phyloP scores from a whole-genome alignment of 2,329 filamentous ascomycete genomes.

The Penicillium sp. region DNA sequence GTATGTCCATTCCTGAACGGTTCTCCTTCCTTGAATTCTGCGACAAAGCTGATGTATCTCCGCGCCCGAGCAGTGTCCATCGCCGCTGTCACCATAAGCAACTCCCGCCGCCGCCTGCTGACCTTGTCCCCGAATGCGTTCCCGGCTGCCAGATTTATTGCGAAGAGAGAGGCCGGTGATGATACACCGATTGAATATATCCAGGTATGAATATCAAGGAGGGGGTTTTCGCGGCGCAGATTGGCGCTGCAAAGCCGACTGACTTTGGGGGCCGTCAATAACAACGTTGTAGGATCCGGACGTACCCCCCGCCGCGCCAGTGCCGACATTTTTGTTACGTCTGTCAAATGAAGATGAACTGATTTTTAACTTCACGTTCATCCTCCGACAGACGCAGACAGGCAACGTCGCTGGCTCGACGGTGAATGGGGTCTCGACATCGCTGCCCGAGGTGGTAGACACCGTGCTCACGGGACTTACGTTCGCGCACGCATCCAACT shows the following conservation, averaged over 20 bases:
- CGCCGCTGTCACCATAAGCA: constrained; percentile 78
- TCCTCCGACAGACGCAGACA: constrained; percentile 62
- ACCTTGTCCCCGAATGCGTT: constrained; percentile 83
- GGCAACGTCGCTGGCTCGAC: constrained; percentile 53
- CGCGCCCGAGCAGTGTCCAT: constrained; percentile 69
- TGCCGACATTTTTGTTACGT: constrained; percentile 79
- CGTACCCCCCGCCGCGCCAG: constrained; percentile 43
- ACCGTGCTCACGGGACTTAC: constrained; percentile 86
- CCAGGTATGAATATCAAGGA: constrained; percentile 62
- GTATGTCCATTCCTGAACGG: constrained; percentile 53
- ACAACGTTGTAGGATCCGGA: constrained; percentile 71
- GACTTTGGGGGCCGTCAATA: neutral
- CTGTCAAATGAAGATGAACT: constrained; percentile 90
- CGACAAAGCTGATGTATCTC: constrained; percentile 15
- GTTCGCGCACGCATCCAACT: constrained; percentile 84
- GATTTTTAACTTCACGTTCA: constrained; percentile 88
- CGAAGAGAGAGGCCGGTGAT: constrained; percentile 72
- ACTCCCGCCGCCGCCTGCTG: constrained; percentile 74
- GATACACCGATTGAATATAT: constrained; percentile 82
- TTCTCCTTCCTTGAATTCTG: neutral
- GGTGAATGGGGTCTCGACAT: constrained; percentile 53
- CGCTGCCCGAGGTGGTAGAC: constrained; percentile 58
- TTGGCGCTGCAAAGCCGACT: constrained; percentile 1
- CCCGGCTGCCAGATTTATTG: constrained; percentile 76
- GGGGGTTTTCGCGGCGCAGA: neutral